phyloP scores from a whole-genome alignment of 164 flowering plant species.

The Sextonia rubra region DNA sequence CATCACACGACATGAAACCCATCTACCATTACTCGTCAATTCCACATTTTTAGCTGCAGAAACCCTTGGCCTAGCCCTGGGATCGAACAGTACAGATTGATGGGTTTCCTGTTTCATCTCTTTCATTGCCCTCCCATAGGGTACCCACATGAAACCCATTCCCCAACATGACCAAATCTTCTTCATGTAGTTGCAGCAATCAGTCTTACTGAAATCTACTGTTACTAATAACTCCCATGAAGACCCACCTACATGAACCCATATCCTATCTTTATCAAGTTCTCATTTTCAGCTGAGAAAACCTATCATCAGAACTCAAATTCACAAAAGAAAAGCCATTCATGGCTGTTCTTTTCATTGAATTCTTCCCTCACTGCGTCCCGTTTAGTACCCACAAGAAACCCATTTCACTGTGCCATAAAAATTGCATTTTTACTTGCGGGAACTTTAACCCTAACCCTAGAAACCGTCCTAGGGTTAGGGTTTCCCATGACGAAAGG shows the following conservation, averaged over 20 bases:
- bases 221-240: neutral
- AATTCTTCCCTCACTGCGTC: slow-evolving; percentile 27
- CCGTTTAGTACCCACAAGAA: slow-evolving; percentile 19
- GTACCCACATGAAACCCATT: neutral
- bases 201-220: neutral
- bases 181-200: neutral
- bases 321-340: neutral
- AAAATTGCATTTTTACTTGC: slow-evolving; percentile 18
- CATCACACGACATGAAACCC: slow-evolving; percentile 3
- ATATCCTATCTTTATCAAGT: neutral
- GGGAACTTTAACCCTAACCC: slow-evolving; percentile 17
- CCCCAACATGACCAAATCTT: neutral
- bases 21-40: neutral
- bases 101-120: neutral
- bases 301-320: neutral
- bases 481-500: slow-evolving; percentile 30
- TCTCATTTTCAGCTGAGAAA: neutral
- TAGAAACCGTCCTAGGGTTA: slow-evolving; percentile 19
- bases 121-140: neutral
- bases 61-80: neutral
- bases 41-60: neutral
- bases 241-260: neutral
- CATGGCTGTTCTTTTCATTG: slow-evolving; percentile 29
- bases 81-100: neutral
- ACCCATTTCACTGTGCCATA: slow-evolving; percentile 23